Conservation (phyloP, 306 rosid species). For the Ochetophila trinervis region DNA sequence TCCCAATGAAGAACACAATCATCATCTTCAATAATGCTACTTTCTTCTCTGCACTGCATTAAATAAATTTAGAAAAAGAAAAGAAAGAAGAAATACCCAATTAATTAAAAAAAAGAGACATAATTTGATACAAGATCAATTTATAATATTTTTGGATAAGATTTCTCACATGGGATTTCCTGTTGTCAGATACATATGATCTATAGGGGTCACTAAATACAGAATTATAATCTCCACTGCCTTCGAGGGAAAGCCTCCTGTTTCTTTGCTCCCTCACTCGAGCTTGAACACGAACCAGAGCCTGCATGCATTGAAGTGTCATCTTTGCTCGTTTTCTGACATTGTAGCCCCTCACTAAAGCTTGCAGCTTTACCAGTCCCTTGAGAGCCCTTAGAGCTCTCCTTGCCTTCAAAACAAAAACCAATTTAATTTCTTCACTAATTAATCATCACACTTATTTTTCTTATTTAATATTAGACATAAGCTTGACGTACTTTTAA, state of each 20-base stretch:
- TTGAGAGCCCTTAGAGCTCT: constrained; percentile 57
- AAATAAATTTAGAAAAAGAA: background rate
- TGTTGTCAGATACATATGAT: constrained; percentile 22
- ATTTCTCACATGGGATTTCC: constrained; percentile 32
- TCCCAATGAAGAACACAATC: constrained; percentile 35
- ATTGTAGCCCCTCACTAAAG: constrained; percentile 54
- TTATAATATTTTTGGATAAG: background rate
- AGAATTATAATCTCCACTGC: constrained; percentile 27
- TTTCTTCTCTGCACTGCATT: constrained; percentile 42
- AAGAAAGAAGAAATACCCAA: background rate
- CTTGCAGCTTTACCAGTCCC: constrained; percentile 57
- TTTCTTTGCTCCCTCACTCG: constrained; percentile 36
- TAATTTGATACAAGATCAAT: background rate
- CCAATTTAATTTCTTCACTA: background rate
- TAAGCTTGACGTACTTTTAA: too few relatives aligned
- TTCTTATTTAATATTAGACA: too few relatives aligned
- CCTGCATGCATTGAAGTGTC: constrained; percentile 59
- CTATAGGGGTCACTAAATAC: constrained; percentile 22
- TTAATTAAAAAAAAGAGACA: background rate
- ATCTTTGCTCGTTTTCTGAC: constrained; percentile 46
- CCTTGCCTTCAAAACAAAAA: constrained; percentile 38
- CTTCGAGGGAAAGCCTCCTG: constrained; percentile 36
- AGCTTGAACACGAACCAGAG: constrained; percentile 47
- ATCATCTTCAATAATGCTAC: constrained; percentile 28
- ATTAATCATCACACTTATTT: too few relatives aligned